These are phyloP conservation scores for Flaveria sonorensis DNA, from an alignment of 129 eudicot species.

Conservation along the genomic window DNA sequence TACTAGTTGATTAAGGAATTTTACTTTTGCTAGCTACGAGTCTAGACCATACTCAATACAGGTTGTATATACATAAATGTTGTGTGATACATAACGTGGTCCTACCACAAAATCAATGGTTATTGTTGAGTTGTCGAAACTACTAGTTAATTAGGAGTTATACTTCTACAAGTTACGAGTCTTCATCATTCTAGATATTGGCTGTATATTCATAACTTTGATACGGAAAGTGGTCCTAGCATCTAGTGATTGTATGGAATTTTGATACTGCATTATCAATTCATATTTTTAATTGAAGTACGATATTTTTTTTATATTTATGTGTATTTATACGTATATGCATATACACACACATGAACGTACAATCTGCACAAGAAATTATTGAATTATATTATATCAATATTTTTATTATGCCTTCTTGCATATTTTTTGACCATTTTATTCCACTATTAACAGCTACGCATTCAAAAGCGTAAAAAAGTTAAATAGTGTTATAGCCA, in stretches of 20 bases:
- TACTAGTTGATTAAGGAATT: background rate
- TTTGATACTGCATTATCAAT: background rate
- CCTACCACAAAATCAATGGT: background rate
- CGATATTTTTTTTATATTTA: background rate
- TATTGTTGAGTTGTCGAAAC: too few relatives aligned
- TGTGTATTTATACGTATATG: background rate
- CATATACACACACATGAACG: background rate
- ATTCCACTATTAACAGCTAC: too few relatives aligned
- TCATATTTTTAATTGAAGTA: background rate
- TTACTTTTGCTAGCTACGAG: background rate
- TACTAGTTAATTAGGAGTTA: background rate
- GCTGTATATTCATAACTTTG: background rate
- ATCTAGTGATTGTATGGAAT: background rate
- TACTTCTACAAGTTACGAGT: background rate
- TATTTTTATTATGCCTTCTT: too few relatives aligned
- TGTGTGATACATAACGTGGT: background rate
- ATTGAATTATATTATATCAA: too few relatives aligned
- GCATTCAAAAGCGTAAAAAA: too few relatives aligned
- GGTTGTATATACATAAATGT: background rate
- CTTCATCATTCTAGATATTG: background rate
- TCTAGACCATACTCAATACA: background rate
- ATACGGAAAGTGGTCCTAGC: constrained; percentile 5
- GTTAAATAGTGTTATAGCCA: too few relatives aligned
- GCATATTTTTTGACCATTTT: too few relatives aligned
- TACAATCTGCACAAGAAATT: too few relatives aligned